phyloP scores from a whole-genome alignment of 331 rosid species.

The Saraca asoca region DNA sequence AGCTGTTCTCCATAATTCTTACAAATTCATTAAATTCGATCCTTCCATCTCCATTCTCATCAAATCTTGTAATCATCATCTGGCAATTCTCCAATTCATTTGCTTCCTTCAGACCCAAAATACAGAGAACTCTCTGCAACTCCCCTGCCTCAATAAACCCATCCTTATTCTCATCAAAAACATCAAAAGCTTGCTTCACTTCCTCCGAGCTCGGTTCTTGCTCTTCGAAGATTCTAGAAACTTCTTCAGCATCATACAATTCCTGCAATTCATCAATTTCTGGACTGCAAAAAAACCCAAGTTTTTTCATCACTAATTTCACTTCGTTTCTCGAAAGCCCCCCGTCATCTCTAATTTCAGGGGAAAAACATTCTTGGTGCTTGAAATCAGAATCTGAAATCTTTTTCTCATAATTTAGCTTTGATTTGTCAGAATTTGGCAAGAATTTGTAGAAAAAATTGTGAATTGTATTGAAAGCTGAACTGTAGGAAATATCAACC shows the following conservation, averaged over 20 bases:
- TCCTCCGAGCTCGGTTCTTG: conserved; percentile 22
- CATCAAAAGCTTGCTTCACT: conserved; percentile 12
- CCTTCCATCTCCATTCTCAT: not conserved
- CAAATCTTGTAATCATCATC: conserved; percentile 8
- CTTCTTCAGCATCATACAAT: not conserved
- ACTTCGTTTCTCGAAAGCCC: no score
- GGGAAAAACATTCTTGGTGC: no score
- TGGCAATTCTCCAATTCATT: conserved; percentile 14
- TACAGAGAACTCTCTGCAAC: not conserved
- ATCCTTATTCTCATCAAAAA: conserved; percentile 14
- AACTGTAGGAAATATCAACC: no score
- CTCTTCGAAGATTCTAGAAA: not conserved
- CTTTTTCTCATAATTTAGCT: no score
- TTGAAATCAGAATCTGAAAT: no score
- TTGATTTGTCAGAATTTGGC: no score
- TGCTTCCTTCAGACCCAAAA: conserved; percentile 10
- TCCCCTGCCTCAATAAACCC: conserved; percentile 25
- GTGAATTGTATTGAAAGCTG: no score
- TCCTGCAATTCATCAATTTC: not conserved
- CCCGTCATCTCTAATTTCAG: no score
- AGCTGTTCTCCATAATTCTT: no score
- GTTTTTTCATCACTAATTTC: not conserved
- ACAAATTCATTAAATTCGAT: conserved; percentile 8
- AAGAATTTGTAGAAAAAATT: no score
- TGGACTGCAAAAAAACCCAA: not conserved